These are phyloP conservation scores for Nakazawaea molendinolei DNA, from an alignment of 805 yeast genomes.

Conservation along the genomic window DNA sequence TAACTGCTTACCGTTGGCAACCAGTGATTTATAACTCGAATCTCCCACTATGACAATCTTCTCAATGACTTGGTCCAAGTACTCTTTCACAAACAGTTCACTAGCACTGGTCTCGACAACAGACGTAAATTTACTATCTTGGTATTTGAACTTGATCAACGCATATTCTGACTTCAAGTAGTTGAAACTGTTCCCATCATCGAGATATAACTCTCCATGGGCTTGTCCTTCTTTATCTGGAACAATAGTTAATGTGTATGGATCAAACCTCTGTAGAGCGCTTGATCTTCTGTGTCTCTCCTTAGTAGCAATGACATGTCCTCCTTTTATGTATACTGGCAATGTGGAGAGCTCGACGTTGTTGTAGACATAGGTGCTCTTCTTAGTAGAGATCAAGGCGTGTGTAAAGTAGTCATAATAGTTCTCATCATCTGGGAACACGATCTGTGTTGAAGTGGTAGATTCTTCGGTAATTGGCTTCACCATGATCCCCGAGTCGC, in stretches of 20 bases:
- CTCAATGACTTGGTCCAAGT: constrained; percentile 39
- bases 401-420: constrained; percentile 48
- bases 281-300: constrained; percentile 78
- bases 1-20: constrained; percentile 29
- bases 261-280: constrained; percentile 68
- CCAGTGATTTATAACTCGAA: constrained; percentile 11
- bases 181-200: constrained; percentile 75
- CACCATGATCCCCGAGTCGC: constrained; percentile 62
- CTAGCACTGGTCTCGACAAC: constrained; percentile 19
- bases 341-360: constrained; percentile 49
- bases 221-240: constrained; percentile 39
- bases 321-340: constrained; percentile 76
- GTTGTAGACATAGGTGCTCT: constrained; percentile 32
- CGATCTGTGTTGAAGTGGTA: constrained; percentile 31
- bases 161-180: constrained; percentile 46
- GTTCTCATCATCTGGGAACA: constrained; percentile 47
- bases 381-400: constrained; percentile 20
- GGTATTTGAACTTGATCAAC: constrained; percentile 32
- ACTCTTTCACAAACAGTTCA: constrained; percentile 19
- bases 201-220: constrained; percentile 60
- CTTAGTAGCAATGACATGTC: constrained; percentile 60
- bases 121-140: constrained; percentile 27
- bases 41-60: constrained; percentile 45
- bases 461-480: constrained; percentile 71
- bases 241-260: constrained; percentile 69